phyloP scores from a whole-genome alignment of 148 eudicot species.

The Polygonum maritimum region DNA sequence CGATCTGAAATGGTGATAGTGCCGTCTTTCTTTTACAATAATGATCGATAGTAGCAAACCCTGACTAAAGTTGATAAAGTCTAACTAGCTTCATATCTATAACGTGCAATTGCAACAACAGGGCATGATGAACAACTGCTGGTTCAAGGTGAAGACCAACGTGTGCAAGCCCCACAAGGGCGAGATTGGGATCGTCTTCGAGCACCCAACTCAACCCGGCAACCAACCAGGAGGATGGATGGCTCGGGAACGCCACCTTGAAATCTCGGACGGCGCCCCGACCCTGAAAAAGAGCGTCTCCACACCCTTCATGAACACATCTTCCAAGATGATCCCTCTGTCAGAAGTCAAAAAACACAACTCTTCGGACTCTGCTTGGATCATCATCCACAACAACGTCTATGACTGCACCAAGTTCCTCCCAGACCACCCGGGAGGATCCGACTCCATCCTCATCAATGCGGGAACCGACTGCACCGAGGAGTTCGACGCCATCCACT shows the following conservation, averaged over 20 bases:
- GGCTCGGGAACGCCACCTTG: slow-evolving; percentile 73
- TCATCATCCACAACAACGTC: slow-evolving; percentile 69
- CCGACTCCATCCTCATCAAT: slow-evolving; percentile 82
- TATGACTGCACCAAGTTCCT: slow-evolving; percentile 71
- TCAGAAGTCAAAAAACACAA: slow-evolving; percentile 74
- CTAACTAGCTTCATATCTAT: background rate
- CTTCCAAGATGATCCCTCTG: slow-evolving; percentile 44
- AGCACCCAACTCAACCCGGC: slow-evolving; percentile 96
- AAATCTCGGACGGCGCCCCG: slow-evolving; percentile 25
- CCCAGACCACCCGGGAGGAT: slow-evolving; percentile 86
- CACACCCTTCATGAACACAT: slow-evolving; percentile 61
- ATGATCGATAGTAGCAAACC: too few relatives aligned
- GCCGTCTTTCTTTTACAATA: too few relatives aligned
- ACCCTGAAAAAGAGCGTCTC: slow-evolving; percentile 58
- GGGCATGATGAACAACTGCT: slow-evolving; percentile 99
- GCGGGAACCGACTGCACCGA: slow-evolving; percentile 91
- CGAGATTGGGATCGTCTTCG: slow-evolving; percentile 75
- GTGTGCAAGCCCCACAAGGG: slow-evolving; percentile 82
- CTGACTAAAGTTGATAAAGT: background rate
- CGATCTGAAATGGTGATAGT: background rate
- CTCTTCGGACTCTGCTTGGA: slow-evolving; percentile 83
- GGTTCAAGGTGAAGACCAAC: slow-evolving; percentile 86
- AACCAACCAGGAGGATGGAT: slow-evolving; percentile 93
- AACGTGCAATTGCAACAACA: slow-evolving; percentile 14
- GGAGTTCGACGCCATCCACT: slow-evolving; percentile 91